Percentiles rank a stretch among this genome's conserved stretches.
phyloP scores from a whole-genome alignment of 805 yeast species.

The Debaryomyces prosopidis region DNA sequence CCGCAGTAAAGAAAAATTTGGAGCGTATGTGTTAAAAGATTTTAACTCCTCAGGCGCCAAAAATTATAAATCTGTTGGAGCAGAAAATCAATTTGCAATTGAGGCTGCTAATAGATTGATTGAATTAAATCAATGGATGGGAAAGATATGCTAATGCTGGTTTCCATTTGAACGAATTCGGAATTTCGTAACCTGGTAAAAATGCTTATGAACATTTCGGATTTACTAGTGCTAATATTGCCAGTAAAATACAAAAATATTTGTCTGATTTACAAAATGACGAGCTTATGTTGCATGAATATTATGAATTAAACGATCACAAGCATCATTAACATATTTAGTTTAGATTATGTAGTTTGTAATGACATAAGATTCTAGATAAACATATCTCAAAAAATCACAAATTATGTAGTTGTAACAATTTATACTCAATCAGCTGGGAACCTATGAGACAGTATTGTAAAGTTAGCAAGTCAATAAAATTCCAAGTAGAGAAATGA shows the following conservation, averaged over 20 bases:
- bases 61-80: conserved; percentile 70
- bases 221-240: conserved; percentile 20
- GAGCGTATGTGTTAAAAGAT: conserved; percentile 67
- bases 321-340: neutral
- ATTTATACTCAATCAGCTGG: too few species aligned
- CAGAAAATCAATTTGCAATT: conserved; percentile 83
- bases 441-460: too few species aligned
- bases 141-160: conserved; percentile 37
- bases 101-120: conserved; percentile 81
- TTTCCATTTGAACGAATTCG: conserved; percentile 28
- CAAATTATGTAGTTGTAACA: too few species aligned
- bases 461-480: too few species aligned
- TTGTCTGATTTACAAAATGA: conserved; percentile 10
- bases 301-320: conserved; percentile 26
- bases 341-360: too few species aligned
- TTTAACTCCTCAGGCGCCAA: conserved; percentile 60
- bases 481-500: too few species aligned
- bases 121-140: conserved; percentile 38
- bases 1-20: conserved; percentile 94
- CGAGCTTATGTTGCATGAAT: conserved; percentile 20
- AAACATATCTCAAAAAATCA: too few species aligned
- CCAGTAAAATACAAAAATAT: conserved; percentile 23
- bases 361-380: too few species aligned
- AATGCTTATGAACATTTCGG: conserved; percentile 32
- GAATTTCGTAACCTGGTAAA: conserved; percentile 35